phyloP scores from a whole-genome alignment of 225 moss, liverwort and hornwort species.

The Marchantia polymorpha region DNA sequence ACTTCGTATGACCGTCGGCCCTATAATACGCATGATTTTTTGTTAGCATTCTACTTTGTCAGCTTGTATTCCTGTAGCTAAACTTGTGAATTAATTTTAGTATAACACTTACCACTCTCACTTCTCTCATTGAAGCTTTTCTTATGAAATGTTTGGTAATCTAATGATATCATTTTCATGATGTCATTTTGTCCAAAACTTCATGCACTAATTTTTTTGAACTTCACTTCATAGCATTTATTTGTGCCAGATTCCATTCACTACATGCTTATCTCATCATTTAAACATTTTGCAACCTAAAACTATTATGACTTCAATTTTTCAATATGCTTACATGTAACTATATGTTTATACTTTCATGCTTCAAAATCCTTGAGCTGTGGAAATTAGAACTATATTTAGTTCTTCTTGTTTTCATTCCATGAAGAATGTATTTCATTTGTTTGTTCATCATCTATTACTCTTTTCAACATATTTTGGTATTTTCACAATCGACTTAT shows the following conservation, averaged over 20 bases:
- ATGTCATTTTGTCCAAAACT: neutral
- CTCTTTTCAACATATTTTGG: too few relatives aligned
- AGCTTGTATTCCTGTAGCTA: neutral
- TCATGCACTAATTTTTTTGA: neutral
- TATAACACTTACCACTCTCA: neutral
- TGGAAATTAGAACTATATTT: too few relatives aligned
- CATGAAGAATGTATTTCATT: too few relatives aligned
- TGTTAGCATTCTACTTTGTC: neutral
- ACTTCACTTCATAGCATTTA: neutral
- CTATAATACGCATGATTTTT: neutral
- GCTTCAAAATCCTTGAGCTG: too few relatives aligned
- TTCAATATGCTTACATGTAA: neutral
- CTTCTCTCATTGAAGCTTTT: neutral
- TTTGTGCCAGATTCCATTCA: neutral
- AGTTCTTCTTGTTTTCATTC: too few relatives aligned
- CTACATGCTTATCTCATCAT: neutral
- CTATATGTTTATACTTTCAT: neutral
- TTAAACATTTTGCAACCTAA: neutral
- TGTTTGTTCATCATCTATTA: too few relatives aligned
- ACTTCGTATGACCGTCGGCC: conserved; percentile 27
- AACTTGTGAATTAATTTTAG: neutral
- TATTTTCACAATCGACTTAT: too few relatives aligned
- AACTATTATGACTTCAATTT: neutral
- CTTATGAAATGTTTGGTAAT: too few relatives aligned
- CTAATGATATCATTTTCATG: neutral